phyloP scores from a whole-genome alignment of 441 rosid species.

The Corymbia calophylla region DNA sequence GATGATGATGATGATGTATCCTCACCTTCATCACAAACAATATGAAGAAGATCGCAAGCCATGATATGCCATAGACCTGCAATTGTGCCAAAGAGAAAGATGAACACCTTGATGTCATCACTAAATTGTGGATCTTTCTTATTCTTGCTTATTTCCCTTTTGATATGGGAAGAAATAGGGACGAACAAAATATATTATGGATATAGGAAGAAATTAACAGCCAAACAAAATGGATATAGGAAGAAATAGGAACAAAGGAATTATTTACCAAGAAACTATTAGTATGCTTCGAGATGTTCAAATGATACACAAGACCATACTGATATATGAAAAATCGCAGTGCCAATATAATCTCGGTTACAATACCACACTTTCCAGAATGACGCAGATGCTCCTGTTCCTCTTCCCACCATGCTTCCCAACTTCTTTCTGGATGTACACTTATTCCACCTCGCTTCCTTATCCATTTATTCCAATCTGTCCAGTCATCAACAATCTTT shows the following conservation, averaged over 20 bases:
- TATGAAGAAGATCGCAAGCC: conserved; percentile 84
- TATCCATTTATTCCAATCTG: conserved; percentile 98
- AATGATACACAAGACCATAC: conserved; percentile 94
- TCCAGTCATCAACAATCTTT: conserved; percentile 98
- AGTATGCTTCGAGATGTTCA: conserved; percentile 36
- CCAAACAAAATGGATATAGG: background rate
- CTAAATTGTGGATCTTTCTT: background rate
- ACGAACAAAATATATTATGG: too few species aligned
- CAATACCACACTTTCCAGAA: conserved; percentile 85
- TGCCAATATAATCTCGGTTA: conserved; percentile 78
- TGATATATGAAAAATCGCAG: conserved; percentile 87
- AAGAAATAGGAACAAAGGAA: background rate
- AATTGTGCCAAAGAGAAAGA: conserved; percentile 1
- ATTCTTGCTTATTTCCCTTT: background rate
- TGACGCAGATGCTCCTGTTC: conserved; percentile 90
- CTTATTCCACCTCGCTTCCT: conserved; percentile 77
- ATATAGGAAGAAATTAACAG: background rate
- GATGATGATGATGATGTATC: background rate
- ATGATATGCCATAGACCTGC: conserved; percentile 88
- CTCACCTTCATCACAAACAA: conserved; percentile 93
- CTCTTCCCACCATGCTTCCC: conserved; percentile 99
- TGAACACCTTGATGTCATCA: background rate
- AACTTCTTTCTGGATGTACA: conserved; percentile 73
- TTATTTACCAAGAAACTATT: conserved; percentile 59
- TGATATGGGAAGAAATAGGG: background rate